These are phyloP conservation scores for Sporobolus alterniflorus DNA, from an alignment of 202 grass and related monocot species.

Conservation along the genomic window DNA sequence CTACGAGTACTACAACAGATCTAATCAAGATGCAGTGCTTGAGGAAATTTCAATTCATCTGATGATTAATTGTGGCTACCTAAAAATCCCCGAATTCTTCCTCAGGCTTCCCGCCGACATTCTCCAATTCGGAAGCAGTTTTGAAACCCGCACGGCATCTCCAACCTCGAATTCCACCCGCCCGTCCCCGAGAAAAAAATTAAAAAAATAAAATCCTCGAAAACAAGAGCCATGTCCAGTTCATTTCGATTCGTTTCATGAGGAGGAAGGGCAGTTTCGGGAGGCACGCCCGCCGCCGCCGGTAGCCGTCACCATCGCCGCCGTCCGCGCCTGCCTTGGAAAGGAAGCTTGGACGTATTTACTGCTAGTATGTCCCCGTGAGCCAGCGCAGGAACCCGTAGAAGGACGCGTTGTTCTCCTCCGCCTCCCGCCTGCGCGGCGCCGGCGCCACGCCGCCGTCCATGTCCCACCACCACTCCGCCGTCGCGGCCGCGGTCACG, in stretches of 20 bases:
- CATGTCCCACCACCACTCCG: constrained; percentile 78
- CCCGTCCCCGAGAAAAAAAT: background rate
- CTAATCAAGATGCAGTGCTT: background rate
- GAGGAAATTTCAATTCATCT: background rate
- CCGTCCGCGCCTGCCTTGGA: background rate
- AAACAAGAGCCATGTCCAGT: constrained; percentile 30
- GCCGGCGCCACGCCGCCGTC: constrained; percentile 48
- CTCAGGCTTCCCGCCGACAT: constrained; percentile 65
- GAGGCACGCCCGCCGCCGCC: background rate
- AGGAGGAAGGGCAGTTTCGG: background rate
- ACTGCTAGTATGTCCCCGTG: constrained; percentile 61
- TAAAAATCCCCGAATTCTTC: too few species aligned
- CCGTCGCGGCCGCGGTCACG: constrained; percentile 41
- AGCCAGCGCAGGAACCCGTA: constrained; percentile 76
- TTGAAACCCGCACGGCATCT: constrained; percentile 40
- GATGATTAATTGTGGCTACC: background rate
- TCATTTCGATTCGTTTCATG: constrained; percentile 17
- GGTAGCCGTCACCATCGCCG: background rate
- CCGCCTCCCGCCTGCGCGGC: constrained; percentile 45
- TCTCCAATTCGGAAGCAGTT: constrained; percentile 52
- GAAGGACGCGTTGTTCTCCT: constrained; percentile 55
- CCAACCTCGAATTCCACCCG: constrained; percentile 21
- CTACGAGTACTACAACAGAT: background rate
- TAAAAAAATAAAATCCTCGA: background rate
- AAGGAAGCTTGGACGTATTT: background rate